Evolutionary conservation across 176 grass and related monocot genomes (phyloP).

Genomic region (Oryza meridionalis): DNA sequence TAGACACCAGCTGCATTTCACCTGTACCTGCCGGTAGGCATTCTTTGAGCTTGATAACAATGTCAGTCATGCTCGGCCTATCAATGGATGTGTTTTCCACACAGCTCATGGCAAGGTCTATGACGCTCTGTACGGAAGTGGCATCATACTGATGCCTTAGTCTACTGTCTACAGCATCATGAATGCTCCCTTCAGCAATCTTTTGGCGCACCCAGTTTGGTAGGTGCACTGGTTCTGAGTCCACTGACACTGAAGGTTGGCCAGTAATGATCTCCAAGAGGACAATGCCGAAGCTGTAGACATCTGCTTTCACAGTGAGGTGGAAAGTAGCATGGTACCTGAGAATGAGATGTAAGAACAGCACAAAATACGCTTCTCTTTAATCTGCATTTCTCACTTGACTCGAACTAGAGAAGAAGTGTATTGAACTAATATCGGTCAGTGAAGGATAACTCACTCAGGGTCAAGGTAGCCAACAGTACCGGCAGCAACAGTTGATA

Average conservation of each 20-base stretch:
- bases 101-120: constrained; percentile 29
- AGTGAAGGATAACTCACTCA: neutral
- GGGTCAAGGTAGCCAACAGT: constrained; percentile 35
- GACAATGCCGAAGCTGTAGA: constrained; percentile 28
- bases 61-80: constrained; percentile 23
- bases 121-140: neutral
- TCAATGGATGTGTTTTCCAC: neutral
- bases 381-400: neutral
- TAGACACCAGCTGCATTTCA: neutral
- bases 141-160: constrained; percentile 6
- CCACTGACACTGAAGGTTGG: neutral
- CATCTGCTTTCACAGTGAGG: constrained; percentile 24
- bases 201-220: constrained; percentile 31
- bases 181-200: constrained; percentile 4
- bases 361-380: neutral
- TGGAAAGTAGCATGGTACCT: constrained; percentile 35
- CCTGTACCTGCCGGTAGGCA: neutral
- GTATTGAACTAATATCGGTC: neutral
- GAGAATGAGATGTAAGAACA: neutral
- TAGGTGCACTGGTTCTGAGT: neutral
- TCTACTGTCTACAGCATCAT: constrained; percentile 7
- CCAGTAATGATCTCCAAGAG: constrained; percentile 33
- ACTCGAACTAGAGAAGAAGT: neutral
- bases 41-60: constrained; percentile 30
- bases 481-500: constrained; percentile 40